Conservation (phyloP, 768 basidiomycete species). For the Dendrothele bispora region DNA sequence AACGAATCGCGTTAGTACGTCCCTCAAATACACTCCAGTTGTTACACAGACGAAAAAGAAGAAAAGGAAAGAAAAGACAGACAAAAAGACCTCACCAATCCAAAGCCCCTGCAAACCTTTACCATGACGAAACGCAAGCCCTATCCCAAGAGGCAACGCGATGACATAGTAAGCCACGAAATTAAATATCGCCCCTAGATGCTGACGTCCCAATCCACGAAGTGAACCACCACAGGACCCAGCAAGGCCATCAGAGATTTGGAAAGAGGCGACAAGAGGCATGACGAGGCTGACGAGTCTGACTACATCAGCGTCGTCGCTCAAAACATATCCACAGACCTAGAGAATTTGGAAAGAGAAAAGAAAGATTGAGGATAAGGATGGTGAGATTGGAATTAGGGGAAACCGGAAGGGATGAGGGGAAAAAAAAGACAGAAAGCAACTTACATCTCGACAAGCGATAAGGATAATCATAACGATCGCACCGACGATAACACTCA, state of each 20-base stretch:
- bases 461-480: constrained; percentile 62
- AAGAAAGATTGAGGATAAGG: not conserved
- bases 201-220: constrained; percentile 73
- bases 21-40: too few relatives aligned
- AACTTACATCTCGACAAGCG: constrained; percentile 52
- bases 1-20: too few relatives aligned
- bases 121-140: constrained; percentile 58
- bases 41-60: constrained; percentile 34
- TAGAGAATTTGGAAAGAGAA: constrained; percentile 20
- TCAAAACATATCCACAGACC: constrained; percentile 71
- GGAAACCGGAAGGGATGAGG: not conserved
- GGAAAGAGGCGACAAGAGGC: constrained; percentile 74
- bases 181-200: constrained; percentile 75
- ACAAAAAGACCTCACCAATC: constrained; percentile 62
- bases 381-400: not conserved
- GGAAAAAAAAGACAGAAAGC: too few relatives aligned
- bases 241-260: constrained; percentile 78
- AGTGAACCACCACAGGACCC: constrained; percentile 71
- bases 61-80: constrained; percentile 25
- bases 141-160: constrained; percentile 77
- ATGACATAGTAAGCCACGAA: constrained; percentile 75
- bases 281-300: constrained; percentile 63
- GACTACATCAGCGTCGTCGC: constrained; percentile 60
- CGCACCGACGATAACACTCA: constrained; percentile 60
- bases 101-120: constrained; percentile 72